Conservation (phyloP, 352 stramenopile genomes). For the Globisporangium uncinulatum region DNA sequence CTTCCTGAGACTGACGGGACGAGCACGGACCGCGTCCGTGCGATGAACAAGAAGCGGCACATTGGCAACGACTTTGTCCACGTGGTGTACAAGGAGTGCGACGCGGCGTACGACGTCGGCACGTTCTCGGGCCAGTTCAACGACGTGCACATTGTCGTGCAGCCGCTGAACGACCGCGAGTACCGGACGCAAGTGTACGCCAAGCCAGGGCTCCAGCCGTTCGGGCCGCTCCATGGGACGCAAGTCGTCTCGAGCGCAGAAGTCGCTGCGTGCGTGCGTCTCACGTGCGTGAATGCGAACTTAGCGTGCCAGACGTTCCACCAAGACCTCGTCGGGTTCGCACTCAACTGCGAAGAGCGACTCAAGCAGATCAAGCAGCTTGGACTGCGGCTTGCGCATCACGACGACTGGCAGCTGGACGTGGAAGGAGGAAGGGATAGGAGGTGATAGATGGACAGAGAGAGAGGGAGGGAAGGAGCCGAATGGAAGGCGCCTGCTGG, state of each 20-base stretch:
- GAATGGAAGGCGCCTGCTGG: too few relatives aligned
- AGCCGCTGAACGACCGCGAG: conserved; percentile 68
- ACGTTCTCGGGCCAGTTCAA: conserved; percentile 84
- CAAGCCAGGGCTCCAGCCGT: conserved; percentile 67
- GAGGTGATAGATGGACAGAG: background rate
- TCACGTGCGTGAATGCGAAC: conserved; percentile 82
- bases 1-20: conserved; percentile 4
- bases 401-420: conserved; percentile 49
- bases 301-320: conserved; percentile 79
- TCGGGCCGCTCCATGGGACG: conserved; percentile 67
- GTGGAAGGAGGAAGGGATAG: conserved; percentile 2
- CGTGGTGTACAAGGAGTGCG: conserved; percentile 83
- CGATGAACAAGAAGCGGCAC: conserved; percentile 84
- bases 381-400: conserved; percentile 40
- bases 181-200: conserved; percentile 69
- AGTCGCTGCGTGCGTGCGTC: conserved; percentile 60
- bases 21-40: conserved; percentile 5
- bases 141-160: conserved; percentile 83
- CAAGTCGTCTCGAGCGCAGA: conserved; percentile 62
- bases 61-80: conserved; percentile 89
- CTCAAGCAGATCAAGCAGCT: conserved; percentile 88
- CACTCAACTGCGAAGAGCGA: conserved; percentile 75
- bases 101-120: conserved; percentile 67
- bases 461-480: too few relatives aligned
- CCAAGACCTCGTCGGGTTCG: conserved; percentile 76